Percentiles rank a stretch among this genome's conserved stretches.
Conservation (phyloP, 495 filamentous ascomycete genomes). For the Neurospora africana region DNA sequence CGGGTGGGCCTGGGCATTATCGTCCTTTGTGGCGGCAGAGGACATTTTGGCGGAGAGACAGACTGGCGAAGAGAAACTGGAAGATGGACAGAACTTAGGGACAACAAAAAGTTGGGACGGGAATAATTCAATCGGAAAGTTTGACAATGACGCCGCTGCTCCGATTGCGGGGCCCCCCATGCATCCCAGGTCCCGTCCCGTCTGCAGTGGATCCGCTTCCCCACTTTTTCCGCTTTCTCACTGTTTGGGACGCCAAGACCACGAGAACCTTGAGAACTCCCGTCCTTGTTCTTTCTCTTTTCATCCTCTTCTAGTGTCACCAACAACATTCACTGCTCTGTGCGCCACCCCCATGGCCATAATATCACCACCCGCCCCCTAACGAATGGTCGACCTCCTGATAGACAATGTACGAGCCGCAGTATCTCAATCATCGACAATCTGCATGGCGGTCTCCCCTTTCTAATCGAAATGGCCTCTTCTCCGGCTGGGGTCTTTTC, state of each 20-base stretch:
- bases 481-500: neutral
- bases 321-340: neutral
- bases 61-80: neutral
- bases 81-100: neutral
- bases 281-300: neutral
- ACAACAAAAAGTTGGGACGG: neutral
- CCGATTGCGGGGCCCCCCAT: neutral
- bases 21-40: slow-evolving; percentile 17
- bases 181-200: neutral
- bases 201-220: neutral
- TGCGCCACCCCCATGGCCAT: neutral
- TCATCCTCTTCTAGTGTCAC: neutral
- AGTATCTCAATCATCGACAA: neutral
- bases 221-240: neutral
- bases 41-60: slow-evolving; percentile 13
- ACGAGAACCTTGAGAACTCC: neutral
- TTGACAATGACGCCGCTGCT: neutral
- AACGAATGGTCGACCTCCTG: neutral
- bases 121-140: neutral
- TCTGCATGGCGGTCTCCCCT: neutral
- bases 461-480: neutral
- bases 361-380: neutral
- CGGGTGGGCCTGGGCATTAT: slow-evolving; percentile 10
- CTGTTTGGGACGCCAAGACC: neutral
- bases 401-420: neutral